Conservation (phyloP, 768 basidiomycete genomes). For the Lentinula sp. region DNA sequence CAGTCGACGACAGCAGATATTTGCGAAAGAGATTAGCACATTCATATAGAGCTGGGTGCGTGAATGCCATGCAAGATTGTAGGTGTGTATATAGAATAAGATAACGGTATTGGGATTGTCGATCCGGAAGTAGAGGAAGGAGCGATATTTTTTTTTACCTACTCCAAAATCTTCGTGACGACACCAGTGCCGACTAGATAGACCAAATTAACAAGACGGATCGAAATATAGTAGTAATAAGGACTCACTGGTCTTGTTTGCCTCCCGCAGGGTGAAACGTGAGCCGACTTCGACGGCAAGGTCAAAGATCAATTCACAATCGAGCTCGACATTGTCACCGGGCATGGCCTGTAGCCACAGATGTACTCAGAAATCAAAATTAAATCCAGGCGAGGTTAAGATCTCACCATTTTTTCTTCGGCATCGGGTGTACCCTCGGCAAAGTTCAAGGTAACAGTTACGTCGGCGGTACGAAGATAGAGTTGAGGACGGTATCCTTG, state of each 20-base stretch:
- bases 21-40: constrained; percentile 2
- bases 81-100: constrained; percentile 1
- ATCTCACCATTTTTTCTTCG: constrained; percentile 77
- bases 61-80: constrained; percentile 3
- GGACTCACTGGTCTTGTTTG: constrained; percentile 80
- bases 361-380: constrained; percentile 2
- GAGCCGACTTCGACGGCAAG: constrained; percentile 87
- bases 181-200: constrained; percentile 86
- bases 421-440: constrained; percentile 78
- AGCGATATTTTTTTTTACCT: background rate
- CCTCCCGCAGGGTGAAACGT: constrained; percentile 92
- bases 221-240: background rate
- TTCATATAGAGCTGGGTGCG: background rate
- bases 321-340: constrained; percentile 94
- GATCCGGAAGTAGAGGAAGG: background rate
- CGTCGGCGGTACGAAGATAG: constrained; percentile 93
- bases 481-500: constrained; percentile 92
- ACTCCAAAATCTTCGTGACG: constrained; percentile 75
- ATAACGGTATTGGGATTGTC: background rate
- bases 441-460: constrained; percentile 81
- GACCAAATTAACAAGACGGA: constrained; percentile 6
- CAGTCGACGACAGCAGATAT: background rate
- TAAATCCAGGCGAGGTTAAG: constrained; percentile 2
- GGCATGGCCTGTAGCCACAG: constrained; percentile 71
- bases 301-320: constrained; percentile 76